Base-by-base conservation (phyloP, 805 yeast species). In the Phaffomyces opuntiae region DNA sequence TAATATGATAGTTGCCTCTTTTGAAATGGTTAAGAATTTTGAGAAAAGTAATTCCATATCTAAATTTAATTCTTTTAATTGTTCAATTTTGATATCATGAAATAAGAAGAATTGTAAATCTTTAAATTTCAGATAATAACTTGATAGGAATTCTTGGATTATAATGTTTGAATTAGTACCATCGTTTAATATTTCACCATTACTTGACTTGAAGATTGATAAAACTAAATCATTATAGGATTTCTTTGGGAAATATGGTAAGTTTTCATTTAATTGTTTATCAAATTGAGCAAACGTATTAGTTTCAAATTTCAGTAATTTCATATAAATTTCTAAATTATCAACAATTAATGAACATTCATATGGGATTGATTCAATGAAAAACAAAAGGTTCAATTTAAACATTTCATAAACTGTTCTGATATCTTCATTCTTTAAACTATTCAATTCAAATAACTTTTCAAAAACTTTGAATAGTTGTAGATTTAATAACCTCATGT, bases 91-190 rank as follows among this genome's bases (percentile, higher is more conserved):
- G 21, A 80, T 60, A 53, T 75, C 80, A 35, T 72, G 67, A 57
- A 83, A 79, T 53, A 87, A 82, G 57, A 81, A 85, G 59, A 70
- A 87, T 54, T 89, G 87, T 47, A 91, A 64, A 61, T 91, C 99
- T 70, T 86, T 86, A 61, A 75, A 77, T 53, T 72, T 71, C 29
- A 57, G 56, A 56, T 81, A 81, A 49, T 75, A 80, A 26, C 67
- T 68, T 21, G 73, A 78, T 27, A 70, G 55, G 56, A 85, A 86
- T 58, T 83, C 87, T 42, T 70, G 60, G 14, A 78, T 48, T 12
- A 75, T 60, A 43, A 75, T 70, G 56, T 72, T 74, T 14, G 73
- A 72, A 32, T 71, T 65, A 0, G 78, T 63, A 11, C 74, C 76
- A 56, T 80, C 81, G 4, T 62, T 56, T 25, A 71, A 62, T 7